Percentiles rank a stretch among this genome's conserved stretches.
phyloP scores from a whole-genome alignment of 129 eudicot genomes.

The Lactuca saligna region DNA sequence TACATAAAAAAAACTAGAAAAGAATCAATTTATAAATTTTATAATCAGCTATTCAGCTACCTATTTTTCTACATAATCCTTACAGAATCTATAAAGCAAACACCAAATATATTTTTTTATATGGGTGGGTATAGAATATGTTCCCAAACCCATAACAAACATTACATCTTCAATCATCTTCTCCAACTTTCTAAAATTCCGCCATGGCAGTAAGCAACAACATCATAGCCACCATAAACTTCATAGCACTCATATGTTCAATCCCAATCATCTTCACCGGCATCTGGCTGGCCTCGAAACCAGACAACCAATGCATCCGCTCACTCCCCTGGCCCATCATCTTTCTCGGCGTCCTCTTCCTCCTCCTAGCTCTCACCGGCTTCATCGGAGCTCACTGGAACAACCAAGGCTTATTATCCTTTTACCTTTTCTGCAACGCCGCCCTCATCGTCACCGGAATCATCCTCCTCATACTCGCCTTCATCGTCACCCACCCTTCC shows the following conservation, averaged over 20 bases:
- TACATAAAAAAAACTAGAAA: constrained; percentile 30
- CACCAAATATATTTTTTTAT: neutral
- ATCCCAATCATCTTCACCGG: constrained; percentile 86
- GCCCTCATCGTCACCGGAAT: constrained; percentile 66
- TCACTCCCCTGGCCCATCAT: constrained; percentile 92
- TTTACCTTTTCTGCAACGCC: constrained; percentile 79
- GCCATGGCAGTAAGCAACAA: constrained; percentile 90
- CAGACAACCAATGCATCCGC: constrained; percentile 86
- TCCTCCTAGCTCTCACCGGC: constrained; percentile 72
- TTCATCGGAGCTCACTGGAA: constrained; percentile 87
- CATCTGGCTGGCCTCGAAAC: constrained; percentile 86
- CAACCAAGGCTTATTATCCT: constrained; percentile 67
- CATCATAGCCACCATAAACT: constrained; percentile 75
- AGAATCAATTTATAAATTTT: constrained; percentile 13
- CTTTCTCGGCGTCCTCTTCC: constrained; percentile 64
- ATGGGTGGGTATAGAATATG: constrained; percentile 34
- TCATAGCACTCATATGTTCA: constrained; percentile 78
- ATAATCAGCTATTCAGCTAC: neutral
- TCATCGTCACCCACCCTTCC: constrained; percentile 54
- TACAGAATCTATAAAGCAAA: constrained; percentile 31
- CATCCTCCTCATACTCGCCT: constrained; percentile 70
- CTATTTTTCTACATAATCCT: constrained; percentile 21
- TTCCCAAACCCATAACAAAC: constrained; percentile 35
- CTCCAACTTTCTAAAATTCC: constrained; percentile 24
- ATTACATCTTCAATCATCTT: constrained; percentile 13